Evolutionary conservation across 1,284 basidiomycete species (phyloP), one percentile per base, ranked within the genome.

Genomic region (Taiwanofungus camphoratus): DNA sequence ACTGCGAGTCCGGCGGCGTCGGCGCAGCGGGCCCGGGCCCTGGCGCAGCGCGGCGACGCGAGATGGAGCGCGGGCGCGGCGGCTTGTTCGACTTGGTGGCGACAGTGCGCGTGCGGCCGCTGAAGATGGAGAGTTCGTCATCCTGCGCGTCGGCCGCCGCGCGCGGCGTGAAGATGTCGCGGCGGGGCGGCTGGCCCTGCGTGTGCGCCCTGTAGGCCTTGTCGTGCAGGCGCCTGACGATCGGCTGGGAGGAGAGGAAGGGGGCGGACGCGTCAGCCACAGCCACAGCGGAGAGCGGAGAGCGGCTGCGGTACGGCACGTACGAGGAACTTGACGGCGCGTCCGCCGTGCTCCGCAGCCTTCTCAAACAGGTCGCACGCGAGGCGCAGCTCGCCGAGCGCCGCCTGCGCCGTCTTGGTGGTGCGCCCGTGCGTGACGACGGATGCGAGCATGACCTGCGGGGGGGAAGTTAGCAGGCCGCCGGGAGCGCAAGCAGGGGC

Each of bases 71-170:
- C 30, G 42, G n/a, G 20, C 16, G 46, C 37, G 49, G 55, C 0
- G 45, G 41, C 13, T 53, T 52, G 16, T 54, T 41, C 1, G 52
- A 56, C 45, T 74, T 77, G 0, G 70, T 76, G 2, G 65, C 67
- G 12, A 84, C 65, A 0, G 74, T 79, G 49, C 80, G 75, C 8
- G 76, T 82, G 50, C 76, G 74, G n/a, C 82, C 82, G 45, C 80
- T 76, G 58, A 87, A 85, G 31, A 87, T 82, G 4, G 76, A 74
- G 19, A 87, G 65, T 54, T 86, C 83, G 56, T 87, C 83, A 39
- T 74, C 70, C 40, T 61, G 61, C 18, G 69, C 68, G 20, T 62
- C 61, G 8, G 57, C 50, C n/a, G 61, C 52, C 0, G 73, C 67
- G 5, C 52, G 53, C n/a, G 74, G 63, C 18, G 65, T 65, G 60